These are phyloP conservation scores for Boletus rufocinnamomeus DNA, from an alignment of 768 basidiomycete species.

Conservation along the genomic window DNA sequence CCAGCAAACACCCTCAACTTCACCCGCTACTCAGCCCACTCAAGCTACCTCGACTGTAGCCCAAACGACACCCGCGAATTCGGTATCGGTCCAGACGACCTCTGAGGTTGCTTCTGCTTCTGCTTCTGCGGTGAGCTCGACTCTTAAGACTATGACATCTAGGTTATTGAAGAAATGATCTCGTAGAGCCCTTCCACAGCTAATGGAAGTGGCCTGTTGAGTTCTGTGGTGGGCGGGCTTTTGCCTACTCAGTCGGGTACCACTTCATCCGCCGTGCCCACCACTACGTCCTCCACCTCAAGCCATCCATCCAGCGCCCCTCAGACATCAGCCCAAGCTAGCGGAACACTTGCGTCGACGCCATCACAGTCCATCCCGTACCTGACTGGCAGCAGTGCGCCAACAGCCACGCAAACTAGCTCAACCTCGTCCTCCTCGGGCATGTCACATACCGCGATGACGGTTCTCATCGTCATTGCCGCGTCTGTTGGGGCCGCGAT, in stretches of 20 bases:
- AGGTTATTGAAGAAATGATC: slow-evolving; percentile 5
- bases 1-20: slow-evolving; percentile 7
- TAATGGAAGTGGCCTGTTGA: slow-evolving; percentile 5
- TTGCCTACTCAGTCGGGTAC: slow-evolving; percentile 21
- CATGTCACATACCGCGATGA: slow-evolving; percentile 47
- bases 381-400: slow-evolving; percentile 19
- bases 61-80: slow-evolving; percentile 19
- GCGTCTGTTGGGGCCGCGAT: slow-evolving; percentile 65
- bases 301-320: slow-evolving; percentile 16
- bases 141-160: not conserved
- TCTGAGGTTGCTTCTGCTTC: slow-evolving; percentile 17
- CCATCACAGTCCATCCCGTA: slow-evolving; percentile 56
- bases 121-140: slow-evolving; percentile 23
- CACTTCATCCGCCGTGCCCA: slow-evolving; percentile 20
- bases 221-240: slow-evolving; percentile 14
- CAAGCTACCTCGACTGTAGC: slow-evolving; percentile 11
- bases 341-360: slow-evolving; percentile 36
- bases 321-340: slow-evolving; percentile 13
- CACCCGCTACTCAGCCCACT: slow-evolving; percentile 31
- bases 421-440: slow-evolving; percentile 36
- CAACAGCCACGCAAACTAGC: slow-evolving; percentile 26
- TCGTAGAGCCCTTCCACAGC: slow-evolving; percentile 19
- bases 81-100: slow-evolving; percentile 15
- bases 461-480: slow-evolving; percentile 69
- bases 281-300: slow-evolving; percentile 21